Percentiles rank a stretch among this genome's conserved stretches.
These are phyloP conservation scores for Citrullus amarus DNA, from an alignment of 306 rosid species.

Conservation along the genomic window DNA sequence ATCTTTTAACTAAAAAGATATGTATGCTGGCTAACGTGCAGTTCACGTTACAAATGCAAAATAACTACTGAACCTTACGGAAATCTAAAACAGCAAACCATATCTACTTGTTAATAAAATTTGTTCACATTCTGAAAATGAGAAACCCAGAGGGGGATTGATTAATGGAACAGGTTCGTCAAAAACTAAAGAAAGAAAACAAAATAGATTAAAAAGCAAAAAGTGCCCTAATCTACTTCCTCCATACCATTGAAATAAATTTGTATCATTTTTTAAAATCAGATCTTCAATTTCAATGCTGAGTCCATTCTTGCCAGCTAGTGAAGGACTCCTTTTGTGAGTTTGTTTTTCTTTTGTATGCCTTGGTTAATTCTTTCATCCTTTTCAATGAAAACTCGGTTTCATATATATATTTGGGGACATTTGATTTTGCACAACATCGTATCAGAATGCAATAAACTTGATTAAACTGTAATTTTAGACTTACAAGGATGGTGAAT, in stretches of 20 bases:
- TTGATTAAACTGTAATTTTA: constrained; percentile 4
- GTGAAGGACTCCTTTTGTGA: too few relatives aligned
- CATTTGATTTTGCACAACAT: neutral
- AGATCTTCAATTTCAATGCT: neutral
- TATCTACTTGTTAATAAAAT: neutral
- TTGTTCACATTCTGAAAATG: neutral
- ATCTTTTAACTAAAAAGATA: neutral
- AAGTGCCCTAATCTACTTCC: neutral
- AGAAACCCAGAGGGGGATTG: neutral
- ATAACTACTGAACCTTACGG: neutral
- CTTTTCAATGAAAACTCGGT: too few relatives aligned
- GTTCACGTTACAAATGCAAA: neutral
- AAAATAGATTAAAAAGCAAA: neutral
- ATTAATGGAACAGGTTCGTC: neutral
- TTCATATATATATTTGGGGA: neutral
- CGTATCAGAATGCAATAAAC: neutral
- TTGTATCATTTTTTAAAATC: neutral
- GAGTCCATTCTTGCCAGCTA: neutral
- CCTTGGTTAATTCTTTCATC: too few relatives aligned
- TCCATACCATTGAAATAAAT: neutral
- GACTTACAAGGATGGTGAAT: constrained; percentile 88
- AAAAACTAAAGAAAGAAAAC: neutral
- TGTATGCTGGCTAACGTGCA: neutral
- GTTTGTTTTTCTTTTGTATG: too few relatives aligned
- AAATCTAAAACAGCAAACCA: neutral